Conservation (phyloP, 768 basidiomycete species). For the Hygrocybe punicea region DNA sequence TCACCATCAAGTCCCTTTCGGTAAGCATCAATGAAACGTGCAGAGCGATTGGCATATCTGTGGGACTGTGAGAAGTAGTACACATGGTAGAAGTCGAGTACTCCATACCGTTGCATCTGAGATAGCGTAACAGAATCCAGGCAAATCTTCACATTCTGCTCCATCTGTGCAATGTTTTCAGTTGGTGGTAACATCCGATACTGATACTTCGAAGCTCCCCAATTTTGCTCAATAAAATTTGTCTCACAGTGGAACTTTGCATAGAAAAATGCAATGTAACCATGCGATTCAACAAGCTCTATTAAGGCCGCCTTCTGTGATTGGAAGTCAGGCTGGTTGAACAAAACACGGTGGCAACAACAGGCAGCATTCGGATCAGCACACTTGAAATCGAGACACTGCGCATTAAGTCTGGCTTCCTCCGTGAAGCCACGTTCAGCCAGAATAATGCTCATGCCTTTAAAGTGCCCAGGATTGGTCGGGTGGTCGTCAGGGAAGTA, state of each 20-base stretch:
- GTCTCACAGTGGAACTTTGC: slow-evolving; percentile 30
- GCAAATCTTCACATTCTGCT: slow-evolving; percentile 26
- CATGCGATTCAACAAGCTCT: slow-evolving; percentile 2
- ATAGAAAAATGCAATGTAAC: slow-evolving; percentile 18
- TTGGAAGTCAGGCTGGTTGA: slow-evolving; percentile 34
- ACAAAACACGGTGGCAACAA: slow-evolving; percentile 28
- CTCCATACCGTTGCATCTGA: slow-evolving; percentile 17
- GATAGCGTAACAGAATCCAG: slow-evolving; percentile 27
- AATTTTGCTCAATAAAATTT: slow-evolving; percentile 22
- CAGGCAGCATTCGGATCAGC: slow-evolving; percentile 16
- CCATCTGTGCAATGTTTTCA: slow-evolving; percentile 30
- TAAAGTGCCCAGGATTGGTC: background rate
- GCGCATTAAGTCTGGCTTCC: background rate
- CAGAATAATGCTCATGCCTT: slow-evolving; percentile 7
- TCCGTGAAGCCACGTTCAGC: slow-evolving; percentile 1
- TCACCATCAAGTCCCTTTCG: too few relatives aligned
- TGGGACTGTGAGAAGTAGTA: background rate
- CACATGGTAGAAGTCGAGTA: background rate
- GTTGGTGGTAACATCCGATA: slow-evolving; percentile 26
- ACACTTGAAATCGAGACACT: slow-evolving; percentile 12
- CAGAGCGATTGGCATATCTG: background rate
- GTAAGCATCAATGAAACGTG: background rate
- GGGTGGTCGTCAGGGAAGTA: slow-evolving; percentile 4
- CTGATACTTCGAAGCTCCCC: slow-evolving; percentile 30
- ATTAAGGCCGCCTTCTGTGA: slow-evolving; percentile 13